Base-by-base conservation (phyloP, 176 grass and related monocot genomes). In the Hordeum marinum region DNA sequence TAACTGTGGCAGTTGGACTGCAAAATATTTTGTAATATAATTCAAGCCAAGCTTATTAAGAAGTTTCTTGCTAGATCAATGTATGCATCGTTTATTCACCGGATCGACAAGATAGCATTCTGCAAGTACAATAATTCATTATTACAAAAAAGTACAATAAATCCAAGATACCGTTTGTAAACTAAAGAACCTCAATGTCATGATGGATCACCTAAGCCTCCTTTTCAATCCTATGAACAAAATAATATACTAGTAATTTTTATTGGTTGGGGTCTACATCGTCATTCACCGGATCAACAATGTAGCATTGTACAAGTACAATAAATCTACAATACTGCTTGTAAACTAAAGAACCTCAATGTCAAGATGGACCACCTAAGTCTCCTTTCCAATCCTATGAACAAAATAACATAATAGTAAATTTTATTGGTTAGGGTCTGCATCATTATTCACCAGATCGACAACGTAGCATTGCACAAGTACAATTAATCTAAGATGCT, bases 181-280 rank as follows among this genome's bases (percentile, higher is more conserved):
- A 50, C 20, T 64, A 77, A 77, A 55, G 6, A 14, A 35, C 55
- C 13, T 77, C 64, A 43, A 55, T 18, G 41, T 73, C 70, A 48
- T 48, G 70, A 5, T 11, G 41, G 64, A 86, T 86, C 79, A 86
- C 55, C 55, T 66, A 57, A 61, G 73, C 79, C 83, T 58, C 74
- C 73, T 34, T 20, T 82, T 37, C 68, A 48, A 82, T 58, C 87
- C 42, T 59, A 79, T 27, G 58, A 55, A 55, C 15, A 75, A 21
- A 76, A 66, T 58, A 84, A 63, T 37, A 37, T 80, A 67, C 55
- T 8, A 55, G 52, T 59, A 80, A 80, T 80, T 2, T 75, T 65
- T 84, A 57, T 75, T 14, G 27, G 1, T 61, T 2, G 66, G 63
- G 43, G 7, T 65, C 50, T 72, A 24, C 27, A 78, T 27, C 9